Conservation (phyloP, 1,139 yeast genomes). For the Meyerozyma guilliermondii region DNA sequence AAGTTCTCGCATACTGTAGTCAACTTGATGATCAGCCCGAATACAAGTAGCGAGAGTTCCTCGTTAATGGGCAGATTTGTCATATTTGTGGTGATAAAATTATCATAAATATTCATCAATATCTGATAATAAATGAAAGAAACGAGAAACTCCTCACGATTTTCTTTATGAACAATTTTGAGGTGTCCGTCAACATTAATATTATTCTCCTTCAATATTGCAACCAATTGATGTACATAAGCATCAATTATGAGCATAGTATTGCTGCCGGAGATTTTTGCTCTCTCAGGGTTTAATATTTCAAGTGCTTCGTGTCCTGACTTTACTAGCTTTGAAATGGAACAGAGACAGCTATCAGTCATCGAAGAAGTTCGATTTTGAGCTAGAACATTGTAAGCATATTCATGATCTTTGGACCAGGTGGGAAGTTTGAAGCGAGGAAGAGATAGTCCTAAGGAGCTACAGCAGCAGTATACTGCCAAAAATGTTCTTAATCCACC, state of each 20-base stretch:
- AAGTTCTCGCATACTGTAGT: constrained; percentile 40
- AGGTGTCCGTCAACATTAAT: background rate
- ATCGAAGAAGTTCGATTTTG: constrained; percentile 21
- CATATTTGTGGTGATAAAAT: constrained; percentile 14
- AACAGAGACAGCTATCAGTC: constrained; percentile 34
- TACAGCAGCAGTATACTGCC: constrained; percentile 46
- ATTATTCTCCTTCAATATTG: background rate
- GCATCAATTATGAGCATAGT: background rate
- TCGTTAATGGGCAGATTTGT: background rate
- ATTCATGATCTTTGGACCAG: constrained; percentile 43
- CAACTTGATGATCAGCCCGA: constrained; percentile 32
- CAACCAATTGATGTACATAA: background rate
- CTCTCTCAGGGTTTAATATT: constrained; percentile 15
- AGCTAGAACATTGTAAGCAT: constrained; percentile 27
- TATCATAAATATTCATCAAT: constrained; percentile 45
- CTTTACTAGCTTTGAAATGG: constrained; percentile 33
- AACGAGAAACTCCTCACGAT: constrained; percentile 29
- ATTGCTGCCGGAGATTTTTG: constrained; percentile 1
- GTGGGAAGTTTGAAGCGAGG: constrained; percentile 44
- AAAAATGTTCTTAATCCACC: constrained; percentile 38
- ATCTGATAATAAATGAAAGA: constrained; percentile 42
- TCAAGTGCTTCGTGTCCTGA: constrained; percentile 42
- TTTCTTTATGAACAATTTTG: constrained; percentile 3
- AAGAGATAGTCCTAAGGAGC: constrained; percentile 44
- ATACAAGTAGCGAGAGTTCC: constrained; percentile 15